These are phyloP conservation scores for Ustilago cynodontis DNA, from an alignment of 1,284 basidiomycete species.

Conservation along the genomic window DNA sequence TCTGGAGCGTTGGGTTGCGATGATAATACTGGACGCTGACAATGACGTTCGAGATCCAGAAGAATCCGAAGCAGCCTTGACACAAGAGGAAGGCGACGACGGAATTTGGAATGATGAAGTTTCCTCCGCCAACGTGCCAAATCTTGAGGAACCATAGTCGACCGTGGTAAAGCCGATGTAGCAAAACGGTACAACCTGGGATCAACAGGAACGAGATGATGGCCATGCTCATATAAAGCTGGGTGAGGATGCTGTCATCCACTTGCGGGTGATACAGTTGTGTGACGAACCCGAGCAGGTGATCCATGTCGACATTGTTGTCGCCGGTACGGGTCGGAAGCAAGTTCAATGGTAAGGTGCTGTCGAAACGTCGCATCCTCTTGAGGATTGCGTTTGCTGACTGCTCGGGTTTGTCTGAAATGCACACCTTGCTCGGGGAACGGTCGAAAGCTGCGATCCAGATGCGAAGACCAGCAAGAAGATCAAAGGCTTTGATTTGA, in stretches of 20 bases:
- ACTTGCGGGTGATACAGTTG: conserved; percentile 20
- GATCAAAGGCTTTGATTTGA: no score
- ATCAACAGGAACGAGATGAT: not conserved
- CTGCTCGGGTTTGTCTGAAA: no score
- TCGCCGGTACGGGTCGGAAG: conserved; percentile 21
- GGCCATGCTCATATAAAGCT: conserved; percentile 15
- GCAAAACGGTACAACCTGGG: conserved; percentile 5
- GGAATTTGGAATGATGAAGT: conserved; percentile 38
- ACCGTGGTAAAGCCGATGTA: conserved; percentile 20
- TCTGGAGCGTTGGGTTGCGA: conserved; percentile 1
- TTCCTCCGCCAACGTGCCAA: conserved; percentile 31
- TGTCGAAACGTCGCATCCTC: conserved; percentile 27
- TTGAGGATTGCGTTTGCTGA: not conserved
- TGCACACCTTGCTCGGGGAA: no score
- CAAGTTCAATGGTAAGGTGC: conserved; percentile 14
- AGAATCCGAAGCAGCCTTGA: conserved; percentile 12
- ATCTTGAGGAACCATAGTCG: conserved; percentile 40
- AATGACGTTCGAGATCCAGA: conserved; percentile 21
- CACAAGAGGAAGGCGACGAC: conserved; percentile 27
- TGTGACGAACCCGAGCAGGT: conserved; percentile 18
- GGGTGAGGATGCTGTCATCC: conserved; percentile 1
- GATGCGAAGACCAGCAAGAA: no score
- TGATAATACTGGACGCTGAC: conserved; percentile 22
- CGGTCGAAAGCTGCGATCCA: no score
- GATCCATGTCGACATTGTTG: conserved; percentile 9